Evolutionary conservation across 305 asterid genomes (phyloP).

Genomic region (Solanum hybrid): DNA sequence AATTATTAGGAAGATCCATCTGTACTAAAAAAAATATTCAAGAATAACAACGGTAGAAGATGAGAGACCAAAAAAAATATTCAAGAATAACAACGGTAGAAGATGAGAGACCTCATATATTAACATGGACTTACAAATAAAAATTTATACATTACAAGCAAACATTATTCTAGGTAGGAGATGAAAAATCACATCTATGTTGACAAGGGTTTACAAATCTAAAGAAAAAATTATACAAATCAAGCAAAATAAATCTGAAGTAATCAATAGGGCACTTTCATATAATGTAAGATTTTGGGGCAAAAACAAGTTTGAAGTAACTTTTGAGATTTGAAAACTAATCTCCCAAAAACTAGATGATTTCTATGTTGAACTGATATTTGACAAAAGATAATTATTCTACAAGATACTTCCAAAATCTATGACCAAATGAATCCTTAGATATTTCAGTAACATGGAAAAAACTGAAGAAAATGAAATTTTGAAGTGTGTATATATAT

Average conservation of each 20-base stretch:
- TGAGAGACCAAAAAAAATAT: too few relatives aligned
- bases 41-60: too few relatives aligned
- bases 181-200: neutral
- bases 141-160: neutral
- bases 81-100: too few relatives aligned
- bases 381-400: neutral
- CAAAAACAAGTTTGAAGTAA: neutral
- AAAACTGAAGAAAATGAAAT: neutral
- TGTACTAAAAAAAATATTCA: too few relatives aligned
- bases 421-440: neutral
- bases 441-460: neutral
- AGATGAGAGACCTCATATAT: too few relatives aligned
- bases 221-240: neutral
- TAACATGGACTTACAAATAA: too few relatives aligned
- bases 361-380: neutral
- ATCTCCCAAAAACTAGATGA: neutral
- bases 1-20: too few relatives aligned
- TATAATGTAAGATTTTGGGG: neutral
- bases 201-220: neutral
- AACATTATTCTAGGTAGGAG: neutral
- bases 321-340: neutral
- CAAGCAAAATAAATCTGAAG: neutral
- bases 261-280: neutral
- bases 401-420: neutral
- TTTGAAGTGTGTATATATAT: neutral